Evolutionary conservation across 2,329 filamentous ascomycete genomes (phyloP), one percentile per base, ranked within the genome.

Genomic region (Ophiostoma angusticollis): DNA sequence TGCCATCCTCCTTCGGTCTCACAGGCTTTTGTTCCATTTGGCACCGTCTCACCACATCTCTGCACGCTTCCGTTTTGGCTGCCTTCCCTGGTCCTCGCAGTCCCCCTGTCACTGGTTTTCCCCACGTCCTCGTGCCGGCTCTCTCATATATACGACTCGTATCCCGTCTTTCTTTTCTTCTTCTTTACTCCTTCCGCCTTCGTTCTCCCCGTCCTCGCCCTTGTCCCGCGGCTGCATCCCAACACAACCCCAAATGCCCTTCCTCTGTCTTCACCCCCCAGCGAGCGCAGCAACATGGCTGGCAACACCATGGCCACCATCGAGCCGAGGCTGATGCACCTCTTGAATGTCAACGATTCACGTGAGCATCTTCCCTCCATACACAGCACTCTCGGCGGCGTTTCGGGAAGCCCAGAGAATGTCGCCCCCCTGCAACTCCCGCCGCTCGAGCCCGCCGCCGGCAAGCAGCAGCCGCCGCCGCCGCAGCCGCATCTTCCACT

Each of bases 311-410:
- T 75, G 71, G 71, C 72, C 49, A 78, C 72, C 53, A 78, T 78
- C 59, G 74, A 79, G 66, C 74, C 74, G 53, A 71, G 74, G 53
- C 64, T 79, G 48, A 79, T 78, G 54, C 72, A 78, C 55, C 59
- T 78, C 48, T 63, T 78, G 51, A 78, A 78, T 57, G 68, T 40
- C 30, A 48, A 47, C 37, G 46, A 74, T 51, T 65, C 64, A 35
- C 63, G 62, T 30, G 42, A 41, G 13, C 45, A 45, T n/a, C 43
- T 48, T 2, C 46, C 46, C 3, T 45, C 46, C 18, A 48, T 48
- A 28, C 45, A 62, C 63, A 45, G 64, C 67, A 32, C 63, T 63
- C 47, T 58, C 61, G 49, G 62, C 59, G 50, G 63, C 65, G 45
- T 58, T 12, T 28, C 39, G 6, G 27, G n/a, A 21, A 29, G n/a